A percentile compares a stretch with the other conserved stretches of the same genome.
Conservation (phyloP, 139 green algal genomes). For the Pleodorina starrii region DNA sequence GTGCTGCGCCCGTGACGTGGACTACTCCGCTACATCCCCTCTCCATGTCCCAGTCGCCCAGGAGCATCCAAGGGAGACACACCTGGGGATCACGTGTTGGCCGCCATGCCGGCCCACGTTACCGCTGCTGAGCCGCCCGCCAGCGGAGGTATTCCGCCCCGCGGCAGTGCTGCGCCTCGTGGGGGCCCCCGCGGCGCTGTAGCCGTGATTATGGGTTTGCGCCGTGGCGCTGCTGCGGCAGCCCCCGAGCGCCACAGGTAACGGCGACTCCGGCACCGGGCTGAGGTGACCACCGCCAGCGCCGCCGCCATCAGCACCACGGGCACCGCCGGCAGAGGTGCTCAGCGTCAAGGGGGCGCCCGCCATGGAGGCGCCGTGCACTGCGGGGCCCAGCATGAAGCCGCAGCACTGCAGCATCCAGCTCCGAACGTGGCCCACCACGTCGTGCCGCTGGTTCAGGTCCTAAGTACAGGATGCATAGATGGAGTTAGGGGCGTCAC, state of each 20-base stretch:
- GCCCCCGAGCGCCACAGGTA: too few species aligned
- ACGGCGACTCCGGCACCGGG: neutral
- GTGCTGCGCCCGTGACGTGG: too few species aligned
- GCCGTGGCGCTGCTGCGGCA: too few species aligned
- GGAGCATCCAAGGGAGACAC: too few species aligned
- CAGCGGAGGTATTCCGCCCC: neutral
- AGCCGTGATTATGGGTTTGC: too few species aligned
- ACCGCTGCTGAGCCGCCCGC: neutral
- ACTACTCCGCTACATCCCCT: too few species aligned
- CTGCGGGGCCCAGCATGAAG: neutral
- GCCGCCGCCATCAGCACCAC: neutral
- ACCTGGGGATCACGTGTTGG: too few species aligned
- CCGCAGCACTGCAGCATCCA: slow-evolving; percentile 30
- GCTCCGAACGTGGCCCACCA: slow-evolving; percentile 10
- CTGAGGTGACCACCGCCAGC: neutral
- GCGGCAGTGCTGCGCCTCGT: neutral
- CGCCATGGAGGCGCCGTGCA: neutral
- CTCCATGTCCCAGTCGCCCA: too few species aligned
- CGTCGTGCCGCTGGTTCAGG: slow-evolving; percentile 37
- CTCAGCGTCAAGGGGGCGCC: too few species aligned
- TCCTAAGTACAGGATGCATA: neutral
- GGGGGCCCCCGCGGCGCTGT: neutral
- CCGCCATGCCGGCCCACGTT: neutral
- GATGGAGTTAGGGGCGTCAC: too few species aligned
- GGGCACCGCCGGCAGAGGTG: too few species aligned